phyloP scores from a whole-genome alignment of 2,329 filamentous ascomycete genomes.

The Seiridium cupressi region DNA sequence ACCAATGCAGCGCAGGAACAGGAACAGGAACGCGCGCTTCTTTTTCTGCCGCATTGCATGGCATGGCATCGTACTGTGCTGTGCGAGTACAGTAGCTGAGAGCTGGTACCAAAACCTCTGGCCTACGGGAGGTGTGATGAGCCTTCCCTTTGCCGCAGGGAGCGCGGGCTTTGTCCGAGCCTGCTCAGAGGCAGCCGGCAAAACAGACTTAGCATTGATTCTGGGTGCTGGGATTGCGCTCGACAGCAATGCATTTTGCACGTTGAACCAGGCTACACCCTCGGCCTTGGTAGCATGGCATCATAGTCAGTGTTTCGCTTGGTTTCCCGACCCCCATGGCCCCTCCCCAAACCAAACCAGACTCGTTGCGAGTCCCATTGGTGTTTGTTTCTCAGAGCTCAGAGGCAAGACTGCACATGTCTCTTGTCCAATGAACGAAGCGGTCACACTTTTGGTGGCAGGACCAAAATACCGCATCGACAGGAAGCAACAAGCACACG shows the following conservation, averaged over 20 bases:
- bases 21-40: conserved; percentile 1
- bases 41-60: background rate
- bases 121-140: background rate
- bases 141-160: background rate
- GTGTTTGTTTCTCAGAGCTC: background rate
- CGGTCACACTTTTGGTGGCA: background rate
- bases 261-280: background rate
- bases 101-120: background rate
- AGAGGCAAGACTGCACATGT: background rate
- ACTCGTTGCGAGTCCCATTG: background rate
- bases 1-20: background rate
- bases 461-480: background rate
- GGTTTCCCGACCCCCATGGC: background rate
- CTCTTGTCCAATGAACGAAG: background rate
- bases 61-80: background rate
- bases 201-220: conserved; percentile 2
- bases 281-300: background rate
- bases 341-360: background rate
- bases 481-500: background rate
- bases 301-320: conserved; percentile 3
- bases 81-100: background rate
- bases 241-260: background rate
- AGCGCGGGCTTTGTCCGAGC: background rate
- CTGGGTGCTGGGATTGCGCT: background rate
- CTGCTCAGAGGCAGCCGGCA: conserved; percentile 5